These are phyloP conservation scores for Sicyos baderoa DNA, from an alignment of 306 rosid genomes.

Conservation along the genomic window DNA sequence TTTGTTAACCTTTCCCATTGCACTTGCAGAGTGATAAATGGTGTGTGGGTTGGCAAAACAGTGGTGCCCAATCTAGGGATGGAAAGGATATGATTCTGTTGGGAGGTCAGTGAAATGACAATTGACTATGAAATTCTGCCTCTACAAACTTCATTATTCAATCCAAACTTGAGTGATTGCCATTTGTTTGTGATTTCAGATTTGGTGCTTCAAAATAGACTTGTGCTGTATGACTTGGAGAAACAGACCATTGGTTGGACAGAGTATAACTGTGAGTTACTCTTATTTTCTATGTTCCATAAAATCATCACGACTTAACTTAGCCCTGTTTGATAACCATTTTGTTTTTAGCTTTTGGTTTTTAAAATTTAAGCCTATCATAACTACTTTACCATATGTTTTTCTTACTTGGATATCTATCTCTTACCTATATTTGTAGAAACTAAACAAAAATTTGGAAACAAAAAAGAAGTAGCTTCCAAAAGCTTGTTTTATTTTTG, in stretches of 20 bases:
- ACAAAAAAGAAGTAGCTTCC: too few species aligned
- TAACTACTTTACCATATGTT: too few species aligned
- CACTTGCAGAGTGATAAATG: conserved; percentile 17
- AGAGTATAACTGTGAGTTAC: conserved; percentile 20
- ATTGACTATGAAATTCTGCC: conserved; percentile 7
- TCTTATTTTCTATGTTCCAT: conserved; percentile 6
- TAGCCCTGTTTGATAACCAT: too few species aligned
- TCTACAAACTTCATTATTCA: not conserved
- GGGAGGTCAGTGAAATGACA: conserved; percentile 19
- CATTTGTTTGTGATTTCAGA: conserved; percentile 14
- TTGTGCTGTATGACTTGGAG: conserved; percentile 21
- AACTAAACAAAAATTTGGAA: too few species aligned
- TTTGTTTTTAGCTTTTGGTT: too few species aligned
- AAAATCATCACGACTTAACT: not conserved
- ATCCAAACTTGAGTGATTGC: not conserved
- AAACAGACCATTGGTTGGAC: conserved; percentile 25
- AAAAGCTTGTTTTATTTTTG: too few species aligned
- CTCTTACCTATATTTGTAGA: too few species aligned
- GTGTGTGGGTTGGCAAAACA: conserved; percentile 25
- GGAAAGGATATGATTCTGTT: conserved; percentile 21
- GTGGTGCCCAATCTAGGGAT: conserved; percentile 22
- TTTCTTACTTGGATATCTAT: too few species aligned
- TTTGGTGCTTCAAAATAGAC: conserved; percentile 26
- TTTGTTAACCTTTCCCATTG: not conserved
- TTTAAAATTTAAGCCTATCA: too few species aligned